Evolutionary conservation across 139 green algal species (phyloP), one percentile per base, ranked within the genome.

Genomic region (Monoraphidium neglectum): DNA sequence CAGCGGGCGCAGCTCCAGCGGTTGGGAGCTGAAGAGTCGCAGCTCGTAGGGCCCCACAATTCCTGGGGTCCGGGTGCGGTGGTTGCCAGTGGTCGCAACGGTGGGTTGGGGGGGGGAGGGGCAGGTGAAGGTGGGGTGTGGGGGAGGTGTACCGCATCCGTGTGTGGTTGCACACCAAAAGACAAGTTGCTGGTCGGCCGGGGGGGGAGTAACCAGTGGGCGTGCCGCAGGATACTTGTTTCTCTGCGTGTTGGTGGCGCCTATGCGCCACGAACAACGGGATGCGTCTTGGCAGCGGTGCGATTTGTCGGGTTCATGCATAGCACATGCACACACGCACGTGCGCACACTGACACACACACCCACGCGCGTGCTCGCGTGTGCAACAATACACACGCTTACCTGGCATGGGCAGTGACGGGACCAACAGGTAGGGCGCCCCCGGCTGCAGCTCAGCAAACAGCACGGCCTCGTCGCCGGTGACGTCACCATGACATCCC

Each of bases 371-470:
- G 32, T 12, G 32, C 3, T 26, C 16, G 57, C 57, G 16, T 2
- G 54, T 35, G 15, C 26, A 67, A 23, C 60, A 15, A 16, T 33
- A 3, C 38, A 2, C 38, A n/a, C n/a, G n/a, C n/a, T n/a, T n/a
- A 77, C 70, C 70, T 57, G 56, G 54, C n/a, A 59, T 37, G 16
- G 56, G 36, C 26, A 60, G 66, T 10, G 37, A 68, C 2, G 70
- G 70, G 37, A 69, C 70, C 56, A 77, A 26, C 57, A 77, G 26
- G 26, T 69, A 77, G 4, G 70, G 70, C 28, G 43, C 38, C 28
- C 68, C 70, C 4, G 70, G 70, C 57, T 68, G 70, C 70, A 77
- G 70, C 70, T 51, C 54, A 54, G 67, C 38, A 24, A 68, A 28
- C 56, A 77, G 57, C 37, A 69, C 70, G 12, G 70, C 57, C 54